Evolutionary conservation across 306 rosid species (phyloP).

Genomic region (Medicago arabica): DNA sequence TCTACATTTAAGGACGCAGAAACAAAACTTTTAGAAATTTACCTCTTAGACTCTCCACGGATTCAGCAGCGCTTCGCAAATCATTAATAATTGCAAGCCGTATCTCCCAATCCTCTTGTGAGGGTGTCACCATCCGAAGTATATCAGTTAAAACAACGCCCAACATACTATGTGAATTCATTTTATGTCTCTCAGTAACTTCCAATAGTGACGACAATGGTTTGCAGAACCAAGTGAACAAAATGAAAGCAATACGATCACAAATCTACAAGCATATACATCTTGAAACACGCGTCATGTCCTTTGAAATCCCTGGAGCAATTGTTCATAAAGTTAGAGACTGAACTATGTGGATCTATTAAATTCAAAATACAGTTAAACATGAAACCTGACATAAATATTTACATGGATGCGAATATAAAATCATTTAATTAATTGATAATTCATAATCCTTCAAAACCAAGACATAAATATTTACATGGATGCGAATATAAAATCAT

Average conservation of each 20-base stretch:
- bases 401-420: conserved; percentile 17
- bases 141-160: conserved; percentile 58
- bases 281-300: conserved; percentile 33
- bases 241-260: conserved; percentile 34
- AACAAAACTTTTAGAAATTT: conserved; percentile 27
- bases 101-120: conserved; percentile 55
- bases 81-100: conserved; percentile 61
- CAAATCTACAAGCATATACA: conserved; percentile 26
- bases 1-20: background rate
- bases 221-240: conserved; percentile 37
- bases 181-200: conserved; percentile 42
- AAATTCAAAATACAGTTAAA: conserved; percentile 33
- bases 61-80: conserved; percentile 50
- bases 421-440: conserved; percentile 27
- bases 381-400: background rate
- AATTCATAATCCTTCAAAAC: conserved; percentile 26
- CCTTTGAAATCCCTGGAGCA: conserved; percentile 33
- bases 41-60: conserved; percentile 75
- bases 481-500: too few relatives aligned
- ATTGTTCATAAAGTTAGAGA: conserved; percentile 41
- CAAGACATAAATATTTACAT: too few relatives aligned
- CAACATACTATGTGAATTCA: conserved; percentile 53
- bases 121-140: conserved; percentile 59
- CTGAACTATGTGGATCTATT: conserved; percentile 35
- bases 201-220: conserved; percentile 22